Conservation (phyloP, 2,329 filamentous ascomycete genomes). For the Aureobasidium sp. region DNA sequence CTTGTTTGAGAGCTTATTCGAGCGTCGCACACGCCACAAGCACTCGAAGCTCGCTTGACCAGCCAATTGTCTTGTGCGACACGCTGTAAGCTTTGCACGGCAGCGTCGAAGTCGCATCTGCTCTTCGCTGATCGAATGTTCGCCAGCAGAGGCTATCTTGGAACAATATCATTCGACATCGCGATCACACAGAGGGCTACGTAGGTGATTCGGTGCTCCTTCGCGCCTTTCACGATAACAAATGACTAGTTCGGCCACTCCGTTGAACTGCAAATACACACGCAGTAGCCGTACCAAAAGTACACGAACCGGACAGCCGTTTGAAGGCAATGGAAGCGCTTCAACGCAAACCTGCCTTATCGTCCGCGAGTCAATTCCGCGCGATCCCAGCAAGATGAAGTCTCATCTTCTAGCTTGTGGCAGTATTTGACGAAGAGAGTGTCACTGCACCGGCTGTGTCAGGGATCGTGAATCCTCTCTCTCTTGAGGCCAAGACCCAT, state of each 20-base stretch:
- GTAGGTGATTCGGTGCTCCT: not conserved
- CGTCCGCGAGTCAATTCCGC: not conserved
- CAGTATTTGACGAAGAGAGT: not conserved
- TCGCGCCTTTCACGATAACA: not conserved
- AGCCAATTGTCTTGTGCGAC: not conserved
- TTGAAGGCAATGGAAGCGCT: not conserved
- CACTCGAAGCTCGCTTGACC: conserved; percentile 7
- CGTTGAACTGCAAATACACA: not conserved
- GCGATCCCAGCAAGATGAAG: not conserved
- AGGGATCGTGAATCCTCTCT: not conserved
- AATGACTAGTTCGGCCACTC: not conserved
- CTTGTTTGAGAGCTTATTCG: not conserved
- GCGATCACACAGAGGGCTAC: not conserved
- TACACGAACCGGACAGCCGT: not conserved
- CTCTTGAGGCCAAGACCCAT: not conserved
- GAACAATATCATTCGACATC: too few relatives aligned
- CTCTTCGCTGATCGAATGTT: not conserved
- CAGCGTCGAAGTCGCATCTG: not conserved
- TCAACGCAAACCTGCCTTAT: not conserved
- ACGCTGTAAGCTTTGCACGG: not conserved
- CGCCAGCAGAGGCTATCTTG: not conserved
- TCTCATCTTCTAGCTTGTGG: not conserved
- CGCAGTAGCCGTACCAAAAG: not conserved
- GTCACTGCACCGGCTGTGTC: not conserved
- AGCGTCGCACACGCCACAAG: not conserved